Base-by-base conservation (phyloP, 345 rosid species). In the Microcos paniculata region DNA sequence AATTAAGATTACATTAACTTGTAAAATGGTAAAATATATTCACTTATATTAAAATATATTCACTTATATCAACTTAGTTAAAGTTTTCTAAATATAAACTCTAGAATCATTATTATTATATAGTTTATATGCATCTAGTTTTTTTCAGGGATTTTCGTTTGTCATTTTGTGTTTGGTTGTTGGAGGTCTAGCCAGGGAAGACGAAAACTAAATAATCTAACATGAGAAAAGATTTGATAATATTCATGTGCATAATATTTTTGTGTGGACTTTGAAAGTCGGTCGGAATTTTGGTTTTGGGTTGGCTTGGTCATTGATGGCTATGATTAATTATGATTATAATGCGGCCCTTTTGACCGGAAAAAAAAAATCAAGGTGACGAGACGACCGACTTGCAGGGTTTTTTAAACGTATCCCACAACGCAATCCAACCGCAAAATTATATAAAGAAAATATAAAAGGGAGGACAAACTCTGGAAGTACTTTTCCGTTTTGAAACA, bases 201-300 rank as follows among this genome's bases (percentile, higher is more conserved):
- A 19, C 58, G 21, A 15, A 42, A 65, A 42, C 33, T 0, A 28
- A 31, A 51, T 26, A 24, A 62, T 31, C 48, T 49, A 62, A 21
- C 6, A 30, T 59, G 53, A 8, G 23, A 10, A 26, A 45, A 42
- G 5, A 66, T 65, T 24, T 66, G 73, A 23, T 53, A 66, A 49
- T 45, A 26, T 48, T 16, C 13, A 33, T 3, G 26, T 74, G 38
- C 46, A 5, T 28, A 8, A 0, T 13, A 31, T 8, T 14, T 21
- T 40, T 28, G 33, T 9, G 1, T 15, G 31, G 30, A 59, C 19
- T 18, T 26, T 21, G 38, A 64, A 56, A 40, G 67, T 72, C 59
- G 62, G 61, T 65, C 24, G 13, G 72, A 62, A 51, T 71, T 65
- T 52, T 42, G 49, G 69, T 26, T 70, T 45, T n/a, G n/a, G 63